Base-by-base conservation (phyloP, 257 asterid species). In the Petunia secreta region DNA sequence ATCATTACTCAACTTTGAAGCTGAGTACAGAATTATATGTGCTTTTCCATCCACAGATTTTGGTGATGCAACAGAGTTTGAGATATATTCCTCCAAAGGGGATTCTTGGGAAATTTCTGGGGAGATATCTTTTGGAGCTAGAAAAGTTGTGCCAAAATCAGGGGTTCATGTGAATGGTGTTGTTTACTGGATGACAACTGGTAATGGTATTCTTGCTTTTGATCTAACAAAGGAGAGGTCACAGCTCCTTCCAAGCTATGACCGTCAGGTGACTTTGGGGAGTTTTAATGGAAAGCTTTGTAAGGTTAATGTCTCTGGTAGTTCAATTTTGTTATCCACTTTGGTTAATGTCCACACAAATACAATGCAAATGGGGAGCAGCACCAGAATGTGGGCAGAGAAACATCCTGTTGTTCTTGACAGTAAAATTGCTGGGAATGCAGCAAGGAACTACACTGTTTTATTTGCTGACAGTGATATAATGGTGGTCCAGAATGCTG, bases 31-130 rank as follows among this genome's bases (percentile, higher is more conserved):
- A 77, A 79, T 87, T 57, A 68, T 90, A 34, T 87, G 90, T 74
- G 89, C 89, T 52, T 88, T 86, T 57, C 82, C 60, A 48, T 90
- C 92, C 63, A 77, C 57, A 40, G 91, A 90, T 82, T 88, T 90
- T 78, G 89, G 77, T 39, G 90, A 85, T 74, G 93, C 92, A 53
- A 83, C 86, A 16, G 93, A 90, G 75, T 88, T 90, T 79, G 93
- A 87, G 71, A 80, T 88, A 79, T 90, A 86, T 59, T 85, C 88
- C 79, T 88, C 92, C 10, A 81, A 67, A 39, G 86, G 88, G 40
- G 85, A 71, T n/a, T 80, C 89, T 13, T 90, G 93, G 93, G 82
- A 84, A 59, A 48, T 82, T 50, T 85, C 90, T 5, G 86, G 89
- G 41, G 93, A 90, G 84, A 87, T 90, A 5, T 84, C 83, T 64